Evolutionary conservation across 768 basidiomycete species (phyloP), one percentile per base, ranked within the genome.

Genomic region (Boletales sp.): DNA sequence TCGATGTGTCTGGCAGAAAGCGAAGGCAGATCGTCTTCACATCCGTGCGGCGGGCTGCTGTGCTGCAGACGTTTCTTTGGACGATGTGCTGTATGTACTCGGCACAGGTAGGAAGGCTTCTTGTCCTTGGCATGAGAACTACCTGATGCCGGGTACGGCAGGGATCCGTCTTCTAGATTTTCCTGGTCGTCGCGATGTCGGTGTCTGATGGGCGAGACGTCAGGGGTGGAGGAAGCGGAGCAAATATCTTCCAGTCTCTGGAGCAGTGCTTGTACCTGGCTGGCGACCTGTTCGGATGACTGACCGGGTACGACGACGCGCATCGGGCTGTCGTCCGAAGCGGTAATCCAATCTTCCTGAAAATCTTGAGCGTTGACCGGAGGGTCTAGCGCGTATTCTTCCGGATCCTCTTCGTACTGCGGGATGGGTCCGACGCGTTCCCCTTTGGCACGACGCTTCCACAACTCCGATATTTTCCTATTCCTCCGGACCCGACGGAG

Each of bases 291-390:
- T 53, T 53, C 61, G 6, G 48, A 15, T 4, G 60, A 59, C 56
- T 70, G 70, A 11, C 71, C 69, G 34, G 74, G 73, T 3, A 72
- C 70, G 15, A 75, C 56, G 32, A 73, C 56, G 7, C 74, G 65
- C 17, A 60, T 57, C 32, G 74, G 72, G 5, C 37, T 42, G 17
- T 61, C 59, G 9, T 72, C 65, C 46, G 76, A 58, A 8, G 62
- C 63, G 9, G 60, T 61, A 2, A 66, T 64, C 73, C 74, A 75
- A 31, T 61, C 61, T 11, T 60, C 62, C 42, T 64, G 58, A 51
- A 74, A 67, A 21, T 66, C 66, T 18, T 68, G 61, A 3, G 58
- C 54, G 11, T 66, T 61, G 18, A 73, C 63, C 0, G 74, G 70
- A 10, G 66, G 69, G 3, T 66, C 60, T 8, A 57, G 25, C 5